These are phyloP conservation scores for Coniella lustricola DNA, from an alignment of 2,329 filamentous ascomycete genomes.

Conservation along the genomic window DNA sequence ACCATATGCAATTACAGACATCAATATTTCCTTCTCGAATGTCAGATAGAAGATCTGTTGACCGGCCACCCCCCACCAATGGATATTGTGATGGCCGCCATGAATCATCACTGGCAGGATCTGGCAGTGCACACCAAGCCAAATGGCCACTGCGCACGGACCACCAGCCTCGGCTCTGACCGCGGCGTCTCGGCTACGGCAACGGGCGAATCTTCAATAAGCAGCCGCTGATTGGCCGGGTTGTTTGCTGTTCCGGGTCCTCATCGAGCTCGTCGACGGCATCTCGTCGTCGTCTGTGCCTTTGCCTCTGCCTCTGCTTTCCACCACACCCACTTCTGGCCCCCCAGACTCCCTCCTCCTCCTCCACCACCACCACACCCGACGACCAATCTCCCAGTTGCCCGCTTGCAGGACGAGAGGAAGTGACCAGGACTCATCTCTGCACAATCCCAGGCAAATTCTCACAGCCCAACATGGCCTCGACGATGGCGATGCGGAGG, in stretches of 20 bases:
- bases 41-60: too few relatives aligned
- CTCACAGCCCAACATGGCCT: slow-evolving; percentile 43
- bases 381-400: slow-evolving; percentile 2
- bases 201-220: slow-evolving; percentile 9
- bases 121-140: not conserved
- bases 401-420: slow-evolving; percentile 16
- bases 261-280: not conserved
- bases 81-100: not conserved
- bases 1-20: too few relatives aligned
- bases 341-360: too few relatives aligned
- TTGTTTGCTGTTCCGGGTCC: not conserved
- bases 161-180: slow-evolving; percentile 2
- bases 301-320: slow-evolving; percentile 18
- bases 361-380: too few relatives aligned
- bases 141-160: not conserved
- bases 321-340: slow-evolving; percentile 3
- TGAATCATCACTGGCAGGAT: slow-evolving; percentile 12
- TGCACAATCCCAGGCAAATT: too few relatives aligned
- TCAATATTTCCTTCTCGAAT: too few relatives aligned
- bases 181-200: slow-evolving; percentile 6
- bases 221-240: slow-evolving; percentile 25
- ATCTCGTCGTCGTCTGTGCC: slow-evolving; percentile 20
- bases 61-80: too few relatives aligned
- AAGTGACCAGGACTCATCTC: slow-evolving; percentile 27
- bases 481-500: slow-evolving; percentile 58